Evolutionary conservation across 139 green algal genomes (phyloP).

Genomic region (Haematococcus lacustris): DNA sequence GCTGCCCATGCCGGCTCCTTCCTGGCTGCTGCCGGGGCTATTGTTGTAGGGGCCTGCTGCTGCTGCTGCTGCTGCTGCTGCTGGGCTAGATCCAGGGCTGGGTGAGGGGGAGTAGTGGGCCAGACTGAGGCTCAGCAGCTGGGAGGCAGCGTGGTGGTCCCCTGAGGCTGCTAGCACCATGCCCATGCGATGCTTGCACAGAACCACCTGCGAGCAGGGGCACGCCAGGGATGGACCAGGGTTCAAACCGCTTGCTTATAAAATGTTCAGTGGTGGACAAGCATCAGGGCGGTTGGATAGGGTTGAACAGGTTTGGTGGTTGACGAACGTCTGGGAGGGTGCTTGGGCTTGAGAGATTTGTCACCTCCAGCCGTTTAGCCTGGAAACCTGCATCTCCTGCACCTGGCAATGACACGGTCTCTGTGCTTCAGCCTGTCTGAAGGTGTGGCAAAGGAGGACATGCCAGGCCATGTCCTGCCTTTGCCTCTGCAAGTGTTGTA

Average conservation of each 20-base stretch:
- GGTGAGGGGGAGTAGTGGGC: too few relatives aligned
- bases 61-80: too few relatives aligned
- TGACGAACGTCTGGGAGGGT: too few relatives aligned
- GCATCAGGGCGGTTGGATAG: slow-evolving; percentile 21
- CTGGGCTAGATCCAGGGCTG: too few relatives aligned
- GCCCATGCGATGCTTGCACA: slow-evolving; percentile 51
- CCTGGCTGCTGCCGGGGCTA: background rate
- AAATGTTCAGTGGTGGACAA: background rate
- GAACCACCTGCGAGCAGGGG: slow-evolving; percentile 20
- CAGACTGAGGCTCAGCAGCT: slow-evolving; percentile 33
- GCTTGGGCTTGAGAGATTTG: background rate
- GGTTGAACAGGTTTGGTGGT: background rate
- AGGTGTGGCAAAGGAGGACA: too few relatives aligned
- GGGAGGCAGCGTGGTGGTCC: slow-evolving; percentile 32
- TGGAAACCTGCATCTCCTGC: background rate
- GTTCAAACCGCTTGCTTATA: background rate
- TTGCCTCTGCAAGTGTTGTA: too few relatives aligned
- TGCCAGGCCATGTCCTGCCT: too few relatives aligned
- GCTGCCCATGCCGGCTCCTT: slow-evolving; percentile 1
- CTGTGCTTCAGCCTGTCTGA: too few relatives aligned
- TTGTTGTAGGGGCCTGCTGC: too few relatives aligned
- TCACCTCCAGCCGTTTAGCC: slow-evolving; percentile 1
- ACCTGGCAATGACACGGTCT: too few relatives aligned
- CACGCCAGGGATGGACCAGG: background rate
- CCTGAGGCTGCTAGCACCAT: slow-evolving; percentile 46